These are phyloP conservation scores for Rhodotorula paludigena DNA, from an alignment of 768 basidiomycete species.

Conservation along the genomic window DNA sequence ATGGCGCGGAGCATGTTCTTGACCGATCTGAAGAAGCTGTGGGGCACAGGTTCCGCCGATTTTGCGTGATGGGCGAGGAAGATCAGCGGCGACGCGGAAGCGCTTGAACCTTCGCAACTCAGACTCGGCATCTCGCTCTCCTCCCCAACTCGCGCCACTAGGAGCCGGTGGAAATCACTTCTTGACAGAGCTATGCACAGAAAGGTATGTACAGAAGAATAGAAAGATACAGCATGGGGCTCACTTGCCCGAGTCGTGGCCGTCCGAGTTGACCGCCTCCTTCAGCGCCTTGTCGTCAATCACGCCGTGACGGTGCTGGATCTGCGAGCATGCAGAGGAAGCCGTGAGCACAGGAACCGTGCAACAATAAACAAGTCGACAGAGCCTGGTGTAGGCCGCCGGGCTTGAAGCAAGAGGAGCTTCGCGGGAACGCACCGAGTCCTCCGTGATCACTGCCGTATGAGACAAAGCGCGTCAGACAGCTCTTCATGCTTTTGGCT, in stretches of 20 bases:
- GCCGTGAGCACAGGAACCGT: neutral
- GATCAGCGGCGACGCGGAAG: too few relatives aligned
- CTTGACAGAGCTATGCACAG: neutral
- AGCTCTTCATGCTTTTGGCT: neutral
- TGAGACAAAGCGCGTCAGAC: neutral
- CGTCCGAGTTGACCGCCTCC: conserved; percentile 6
- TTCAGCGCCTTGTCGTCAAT: neutral
- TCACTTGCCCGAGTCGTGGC: neutral
- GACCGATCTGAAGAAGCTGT: too few relatives aligned
- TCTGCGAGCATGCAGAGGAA: neutral
- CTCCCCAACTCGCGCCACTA: too few relatives aligned
- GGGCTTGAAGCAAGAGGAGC: too few relatives aligned
- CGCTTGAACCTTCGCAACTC: too few relatives aligned
- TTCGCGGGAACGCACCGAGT: neutral
- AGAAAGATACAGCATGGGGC: neutral
- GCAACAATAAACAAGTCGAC: too few relatives aligned
- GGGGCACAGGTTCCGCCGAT: too few relatives aligned
- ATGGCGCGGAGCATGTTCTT: too few relatives aligned
- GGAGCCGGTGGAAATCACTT: too few relatives aligned
- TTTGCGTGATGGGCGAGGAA: too few relatives aligned
- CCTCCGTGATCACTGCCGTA: neutral
- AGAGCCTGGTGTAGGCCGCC: too few relatives aligned
- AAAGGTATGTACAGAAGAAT: neutral
- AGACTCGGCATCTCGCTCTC: too few relatives aligned
- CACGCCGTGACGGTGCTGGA: conserved; percentile 22